Evolutionary conservation across 805 yeast species (phyloP).

Genomic region (Yarrowia keelungensis): DNA sequence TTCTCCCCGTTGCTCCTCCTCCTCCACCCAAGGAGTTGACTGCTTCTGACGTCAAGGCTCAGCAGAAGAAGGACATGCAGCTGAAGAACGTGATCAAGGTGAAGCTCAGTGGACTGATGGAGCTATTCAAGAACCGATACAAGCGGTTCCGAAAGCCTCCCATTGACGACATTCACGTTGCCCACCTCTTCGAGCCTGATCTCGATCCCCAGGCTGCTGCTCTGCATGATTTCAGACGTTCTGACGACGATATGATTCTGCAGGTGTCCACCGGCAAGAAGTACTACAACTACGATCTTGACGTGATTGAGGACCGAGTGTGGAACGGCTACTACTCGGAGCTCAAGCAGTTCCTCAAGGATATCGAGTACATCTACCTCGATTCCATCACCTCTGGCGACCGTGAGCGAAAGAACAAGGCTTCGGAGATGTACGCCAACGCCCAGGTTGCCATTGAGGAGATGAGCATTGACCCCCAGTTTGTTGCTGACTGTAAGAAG

Average conservation of each 20-base stretch:
- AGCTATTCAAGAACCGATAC: constrained; percentile 82
- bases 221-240: constrained; percentile 51
- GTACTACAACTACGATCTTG: constrained; percentile 89
- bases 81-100: constrained; percentile 85
- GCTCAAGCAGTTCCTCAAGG: constrained; percentile 86
- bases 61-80: constrained; percentile 73
- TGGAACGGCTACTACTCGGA: constrained; percentile 97
- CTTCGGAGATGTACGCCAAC: constrained; percentile 95
- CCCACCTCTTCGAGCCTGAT: constrained; percentile 77
- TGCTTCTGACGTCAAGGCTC: constrained; percentile 43
- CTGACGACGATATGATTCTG: constrained; percentile 75
- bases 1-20: constrained; percentile 52
- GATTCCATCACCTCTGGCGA: constrained; percentile 81
- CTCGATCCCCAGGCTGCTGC: constrained; percentile 48
- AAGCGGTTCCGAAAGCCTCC: constrained; percentile 90
- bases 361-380: constrained; percentile 79
- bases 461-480: constrained; percentile 64
- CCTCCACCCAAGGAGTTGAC: constrained; percentile 50
- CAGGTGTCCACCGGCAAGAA: constrained; percentile 76
- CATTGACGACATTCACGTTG: constrained; percentile 74
- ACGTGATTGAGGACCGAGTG: constrained; percentile 88
- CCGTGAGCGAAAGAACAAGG: constrained; percentile 77
- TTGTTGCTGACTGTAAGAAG: constrained; percentile 76
- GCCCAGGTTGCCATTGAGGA: constrained; percentile 97
- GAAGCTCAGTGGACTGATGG: constrained; percentile 87